phyloP scores from a whole-genome alignment of 164 flowering plant species.

The Vitis rotundifolia region DNA sequence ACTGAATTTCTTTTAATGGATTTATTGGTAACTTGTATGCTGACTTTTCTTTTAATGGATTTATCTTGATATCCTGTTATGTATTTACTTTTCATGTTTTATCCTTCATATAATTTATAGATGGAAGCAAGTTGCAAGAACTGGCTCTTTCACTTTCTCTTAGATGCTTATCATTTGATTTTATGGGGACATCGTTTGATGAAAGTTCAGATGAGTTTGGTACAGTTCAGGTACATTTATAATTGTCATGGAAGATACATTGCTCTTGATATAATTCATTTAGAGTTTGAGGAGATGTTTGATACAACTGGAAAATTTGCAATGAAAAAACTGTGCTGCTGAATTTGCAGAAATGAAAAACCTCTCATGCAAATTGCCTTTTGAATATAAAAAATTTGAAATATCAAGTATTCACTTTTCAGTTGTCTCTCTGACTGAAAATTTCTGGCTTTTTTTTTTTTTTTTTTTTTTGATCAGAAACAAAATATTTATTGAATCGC shows the following conservation, averaged over 20 bases:
- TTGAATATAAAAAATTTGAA: too few species aligned
- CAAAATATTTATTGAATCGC: too few species aligned
- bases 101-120: constrained; percentile 38
- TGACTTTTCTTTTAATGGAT: too few species aligned
- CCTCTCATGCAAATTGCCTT: too few species aligned
- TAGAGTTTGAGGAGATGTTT: too few species aligned
- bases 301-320: too few species aligned
- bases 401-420: neutral
- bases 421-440: neutral
- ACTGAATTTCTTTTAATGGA: neutral
- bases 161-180: constrained; percentile 90
- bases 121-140: constrained; percentile 68
- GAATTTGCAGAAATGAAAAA: too few species aligned
- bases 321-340: too few species aligned
- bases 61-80: too few species aligned
- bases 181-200: constrained; percentile 95
- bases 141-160: constrained; percentile 82
- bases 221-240: constrained; percentile 74
- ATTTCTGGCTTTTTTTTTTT: neutral
- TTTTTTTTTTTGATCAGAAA: too few species aligned
- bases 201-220: constrained; percentile 99
- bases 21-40: neutral
- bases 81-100: neutral
- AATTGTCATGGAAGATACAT: too few species aligned
- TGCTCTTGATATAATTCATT: too few species aligned